Evolutionary conservation across 306 rosid genomes (phyloP).

Genomic region (Carpinus viminea): DNA sequence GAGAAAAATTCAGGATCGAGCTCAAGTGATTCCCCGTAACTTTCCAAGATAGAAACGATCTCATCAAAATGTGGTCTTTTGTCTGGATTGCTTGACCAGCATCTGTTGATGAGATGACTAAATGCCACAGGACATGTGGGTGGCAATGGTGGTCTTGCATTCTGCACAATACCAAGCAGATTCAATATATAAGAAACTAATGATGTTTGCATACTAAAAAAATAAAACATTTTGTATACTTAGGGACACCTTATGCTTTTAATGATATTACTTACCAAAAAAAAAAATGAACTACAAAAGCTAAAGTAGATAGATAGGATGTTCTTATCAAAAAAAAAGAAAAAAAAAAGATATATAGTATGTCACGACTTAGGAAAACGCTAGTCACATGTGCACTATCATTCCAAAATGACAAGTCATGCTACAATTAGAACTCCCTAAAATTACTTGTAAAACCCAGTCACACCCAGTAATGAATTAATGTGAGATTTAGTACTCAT

Average conservation of each 20-base stretch:
- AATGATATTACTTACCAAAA: too few species aligned
- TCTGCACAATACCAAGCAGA: slow-evolving; percentile 49
- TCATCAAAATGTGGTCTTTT: slow-evolving; percentile 84
- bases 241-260: too few species aligned
- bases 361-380: too few species aligned
- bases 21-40: slow-evolving; percentile 51
- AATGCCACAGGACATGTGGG: slow-evolving; percentile 76
- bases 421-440: too few species aligned
- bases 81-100: slow-evolving; percentile 78
- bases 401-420: too few species aligned
- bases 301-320: neutral
- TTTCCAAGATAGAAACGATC: slow-evolving; percentile 66
- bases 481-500: too few species aligned
- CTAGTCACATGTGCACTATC: too few species aligned
- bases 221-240: too few species aligned
- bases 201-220: neutral
- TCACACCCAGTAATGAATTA: too few species aligned
- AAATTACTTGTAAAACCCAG: too few species aligned
- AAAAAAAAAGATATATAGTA: neutral
- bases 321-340: too few species aligned
- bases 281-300: neutral
- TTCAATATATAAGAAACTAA: neutral
- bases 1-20: slow-evolving; percentile 72
- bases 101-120: slow-evolving; percentile 64
- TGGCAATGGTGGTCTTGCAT: slow-evolving; percentile 93